Percentiles rank a stretch among this genome's conserved stretches.
Evolutionary conservation across 2,329 filamentous ascomycete genomes (phyloP).

Genomic region (Ramularia endophylla): DNA sequence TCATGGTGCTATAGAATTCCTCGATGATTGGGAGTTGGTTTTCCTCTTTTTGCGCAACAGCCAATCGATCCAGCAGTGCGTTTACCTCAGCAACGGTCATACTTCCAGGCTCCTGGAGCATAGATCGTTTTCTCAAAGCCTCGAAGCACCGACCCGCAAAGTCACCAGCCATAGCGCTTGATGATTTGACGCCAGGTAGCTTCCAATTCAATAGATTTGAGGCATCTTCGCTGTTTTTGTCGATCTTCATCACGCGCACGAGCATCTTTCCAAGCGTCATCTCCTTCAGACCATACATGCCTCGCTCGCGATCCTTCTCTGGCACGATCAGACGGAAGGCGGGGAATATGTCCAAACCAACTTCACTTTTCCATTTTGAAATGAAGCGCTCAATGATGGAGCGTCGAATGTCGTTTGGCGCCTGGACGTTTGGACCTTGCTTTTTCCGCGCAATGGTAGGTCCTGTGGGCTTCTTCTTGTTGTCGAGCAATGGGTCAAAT

Average conservation of each 20-base stretch:
- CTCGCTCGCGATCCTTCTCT: conserved; percentile 85
- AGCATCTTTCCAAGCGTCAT: conserved; percentile 81
- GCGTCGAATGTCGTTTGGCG: conserved; percentile 70
- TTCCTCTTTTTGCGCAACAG: conserved; percentile 70
- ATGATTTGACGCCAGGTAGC: conserved; percentile 63
- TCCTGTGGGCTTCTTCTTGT: conserved; percentile 64
- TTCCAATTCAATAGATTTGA: conserved; percentile 89
- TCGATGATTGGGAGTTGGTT: conserved; percentile 76
- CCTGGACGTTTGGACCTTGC: conserved; percentile 51
- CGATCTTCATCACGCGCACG: conserved; percentile 89
- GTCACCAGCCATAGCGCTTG: conserved; percentile 70
- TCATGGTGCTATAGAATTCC: conserved; percentile 85
- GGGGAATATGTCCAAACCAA: conserved; percentile 89
- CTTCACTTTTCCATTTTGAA: conserved; percentile 75
- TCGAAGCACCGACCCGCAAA: conserved; percentile 88
- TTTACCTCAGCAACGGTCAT: conserved; percentile 92
- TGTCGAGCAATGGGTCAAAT: conserved; percentile 75
- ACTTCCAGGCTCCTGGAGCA: conserved; percentile 65
- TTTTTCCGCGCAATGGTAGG: conserved; percentile 51
- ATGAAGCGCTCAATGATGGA: conserved; percentile 85
- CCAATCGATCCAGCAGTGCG: conserved; percentile 70
- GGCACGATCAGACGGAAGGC: conserved; percentile 86
- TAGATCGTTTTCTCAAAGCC: conserved; percentile 74
- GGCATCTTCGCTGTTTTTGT: conserved; percentile 83
- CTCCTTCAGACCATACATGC: conserved; percentile 93